Evolutionary conservation across 495 filamentous ascomycete genomes (phyloP), one percentile per base, ranked within the genome.

Genomic region (Neurospora sublineolata): DNA sequence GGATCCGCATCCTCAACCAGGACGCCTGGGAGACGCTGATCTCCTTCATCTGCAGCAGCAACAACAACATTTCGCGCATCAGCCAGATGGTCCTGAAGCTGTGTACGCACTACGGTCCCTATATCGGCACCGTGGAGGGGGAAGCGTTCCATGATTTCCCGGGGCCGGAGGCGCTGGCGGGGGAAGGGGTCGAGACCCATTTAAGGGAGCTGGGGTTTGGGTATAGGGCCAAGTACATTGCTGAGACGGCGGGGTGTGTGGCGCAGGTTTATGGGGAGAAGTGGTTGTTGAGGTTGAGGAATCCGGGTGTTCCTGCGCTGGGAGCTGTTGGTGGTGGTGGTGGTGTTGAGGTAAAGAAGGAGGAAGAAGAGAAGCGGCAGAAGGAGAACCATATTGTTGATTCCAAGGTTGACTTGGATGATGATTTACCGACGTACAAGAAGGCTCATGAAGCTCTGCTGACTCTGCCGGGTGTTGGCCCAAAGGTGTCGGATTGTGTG

Each of bases 401-500:
- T 16, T 60, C 52, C 14, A 33, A 60, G 52, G 52, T 16, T 30
- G 52, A 33, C 27, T 4, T 33, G 52, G 37, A 72, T 4, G 23
- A 18, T 0, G n/a, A 60, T 12, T 58, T 58, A 27, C 69, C 74
- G 14, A 82, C 76, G 12, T 99, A 99, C 80, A 87, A 86, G 27
- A 84, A 87, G 52, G 95, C 95, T 1, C 96, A 98, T 78, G 90
- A 91, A 74, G 88, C 90, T 73, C 83, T 99, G 7, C 82, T 97
- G 4, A 79, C 85, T 30, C 83, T 99, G 33, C 86, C 92, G 71
- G 95, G 95, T 1, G 96, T 98, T 9, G 95, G 95, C 0, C 95
- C 95, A 0, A 99, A 99, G 79, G 95, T 99, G 6, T 90, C 96
- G 4, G 95, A 99, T 79, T 99, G 95, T 78, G 93, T 98, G 7